Evolutionary conservation across 352 stramenopile species (phyloP), one percentile per base, ranked within the genome.

Genomic region (Stramenopiles sp.): DNA sequence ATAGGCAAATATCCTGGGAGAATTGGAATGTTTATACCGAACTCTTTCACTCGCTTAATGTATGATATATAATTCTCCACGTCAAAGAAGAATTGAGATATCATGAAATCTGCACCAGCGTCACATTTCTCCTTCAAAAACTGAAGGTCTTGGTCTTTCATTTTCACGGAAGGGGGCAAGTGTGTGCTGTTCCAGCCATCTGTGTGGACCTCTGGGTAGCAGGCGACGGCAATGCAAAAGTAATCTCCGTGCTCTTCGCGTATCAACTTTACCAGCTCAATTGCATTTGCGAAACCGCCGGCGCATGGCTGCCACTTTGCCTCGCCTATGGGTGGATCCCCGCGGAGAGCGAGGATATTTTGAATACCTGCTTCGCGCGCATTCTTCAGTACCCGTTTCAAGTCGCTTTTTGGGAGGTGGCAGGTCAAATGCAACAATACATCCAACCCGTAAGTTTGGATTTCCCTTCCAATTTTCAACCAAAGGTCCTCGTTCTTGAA

Each of bases 11-110:
- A 93, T 30, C 97, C 97, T 0, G 97, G 97, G 33, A 99, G 91
- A 84, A 99, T 94, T 7, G 95, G 96, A 44, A 92, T 91, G 0
- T 89, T 92, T 83, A 99, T 98, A 75, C 94, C 95, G 32, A 85
- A 89, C 0, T 84, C 86, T 44, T 92, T 88, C 82, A 91, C 97
- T 80, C 93, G 89, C 75, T 93, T 86, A 29, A 98, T 93, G 86
- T 98, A 99, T 32, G 88, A 87, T 67, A 93, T 83, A 87, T 96
- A 99, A 76, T 97, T 93, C 55, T 93, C 85, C 30, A 94, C 89
- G 84, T 99, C 96, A 85, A 99, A 99, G 84, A 99, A 99, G 87
- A 99, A 97, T 90, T 99, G 96, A 33, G 95, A 99, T 84, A 99
- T 96, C 82, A 99, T 93, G 81, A 99, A 97, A 81, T 99, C 94